Percentiles rank a stretch among this genome's conserved stretches.
phyloP scores from a whole-genome alignment of 2,329 filamentous ascomycete species.

The Trichoderma sp. region DNA sequence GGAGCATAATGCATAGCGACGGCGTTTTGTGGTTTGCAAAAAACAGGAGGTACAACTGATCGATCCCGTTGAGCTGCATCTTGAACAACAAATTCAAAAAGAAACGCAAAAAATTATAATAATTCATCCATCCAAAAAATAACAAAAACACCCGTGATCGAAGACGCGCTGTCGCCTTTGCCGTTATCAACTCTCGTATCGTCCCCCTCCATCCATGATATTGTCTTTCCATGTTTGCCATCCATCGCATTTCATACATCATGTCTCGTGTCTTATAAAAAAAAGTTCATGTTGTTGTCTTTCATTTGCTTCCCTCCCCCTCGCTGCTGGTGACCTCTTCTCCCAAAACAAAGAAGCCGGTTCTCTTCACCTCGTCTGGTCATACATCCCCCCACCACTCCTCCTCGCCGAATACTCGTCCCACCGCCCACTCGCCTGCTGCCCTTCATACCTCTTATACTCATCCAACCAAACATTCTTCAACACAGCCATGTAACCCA shows the following conservation, averaged over 20 bases:
- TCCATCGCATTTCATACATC: neutral
- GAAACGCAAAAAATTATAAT: neutral
- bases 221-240: neutral
- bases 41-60: neutral
- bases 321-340: neutral
- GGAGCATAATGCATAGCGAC: slow-evolving; percentile 39
- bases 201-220: neutral
- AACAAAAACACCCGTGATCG: neutral
- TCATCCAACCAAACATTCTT: slow-evolving; percentile 56
- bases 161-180: neutral
- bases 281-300: neutral
- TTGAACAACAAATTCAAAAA: neutral
- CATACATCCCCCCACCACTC: slow-evolving; percentile 11
- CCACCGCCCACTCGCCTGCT: slow-evolving; percentile 30
- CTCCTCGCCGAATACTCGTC: slow-evolving; percentile 19
- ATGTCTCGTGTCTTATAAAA: neutral
- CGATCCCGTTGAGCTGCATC: slow-evolving; percentile 20
- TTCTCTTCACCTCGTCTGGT: neutral
- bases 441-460: slow-evolving; percentile 55
- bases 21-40: slow-evolving; percentile 34
- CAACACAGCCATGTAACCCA: slow-evolving; percentile 46
- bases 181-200: neutral
- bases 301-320: neutral
- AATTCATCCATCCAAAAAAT: neutral
- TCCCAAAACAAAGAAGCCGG: no score